These are phyloP conservation scores for Neonectria neomacrospora DNA, from an alignment of 2,329 filamentous ascomycete species.

Conservation along the genomic window DNA sequence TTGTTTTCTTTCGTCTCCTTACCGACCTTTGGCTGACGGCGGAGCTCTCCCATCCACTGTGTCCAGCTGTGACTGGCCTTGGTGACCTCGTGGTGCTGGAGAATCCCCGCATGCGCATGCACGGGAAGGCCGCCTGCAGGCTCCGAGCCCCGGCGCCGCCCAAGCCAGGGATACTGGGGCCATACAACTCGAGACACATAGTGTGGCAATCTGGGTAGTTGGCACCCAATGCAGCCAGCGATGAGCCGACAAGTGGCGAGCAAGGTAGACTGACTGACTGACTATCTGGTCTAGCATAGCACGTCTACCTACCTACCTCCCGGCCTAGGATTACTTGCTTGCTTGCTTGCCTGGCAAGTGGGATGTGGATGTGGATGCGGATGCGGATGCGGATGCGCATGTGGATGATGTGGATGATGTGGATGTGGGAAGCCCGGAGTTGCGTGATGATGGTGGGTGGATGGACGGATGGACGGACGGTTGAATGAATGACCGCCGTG, in stretches of 20 bases:
- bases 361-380: not conserved
- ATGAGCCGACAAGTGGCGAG: conserved; percentile 47
- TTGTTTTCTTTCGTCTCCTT: conserved; percentile 7
- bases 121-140: conserved; percentile 43
- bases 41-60: conserved; percentile 11
- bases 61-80: conserved; percentile 38
- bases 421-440: not conserved
- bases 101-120: conserved; percentile 39
- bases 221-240: conserved; percentile 44
- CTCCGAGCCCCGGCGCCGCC: conserved; percentile 40
- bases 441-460: conserved; percentile 27
- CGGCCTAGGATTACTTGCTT: too few species aligned
- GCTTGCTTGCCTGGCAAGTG: too few species aligned
- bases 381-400: too few species aligned
- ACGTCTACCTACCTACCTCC: not conserved
- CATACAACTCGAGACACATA: conserved; percentile 46
- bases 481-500: not conserved
- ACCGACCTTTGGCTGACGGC: conserved; percentile 33
- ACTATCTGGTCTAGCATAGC: too few species aligned
- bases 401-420: too few species aligned
- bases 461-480: too few species aligned
- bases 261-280: too few species aligned
- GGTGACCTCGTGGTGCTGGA: conserved; percentile 26
- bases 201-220: conserved; percentile 27
- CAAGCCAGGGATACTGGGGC: conserved; percentile 43